Conservation (phyloP, 352 stramenopile species). For the Phytopythium sindhum region DNA sequence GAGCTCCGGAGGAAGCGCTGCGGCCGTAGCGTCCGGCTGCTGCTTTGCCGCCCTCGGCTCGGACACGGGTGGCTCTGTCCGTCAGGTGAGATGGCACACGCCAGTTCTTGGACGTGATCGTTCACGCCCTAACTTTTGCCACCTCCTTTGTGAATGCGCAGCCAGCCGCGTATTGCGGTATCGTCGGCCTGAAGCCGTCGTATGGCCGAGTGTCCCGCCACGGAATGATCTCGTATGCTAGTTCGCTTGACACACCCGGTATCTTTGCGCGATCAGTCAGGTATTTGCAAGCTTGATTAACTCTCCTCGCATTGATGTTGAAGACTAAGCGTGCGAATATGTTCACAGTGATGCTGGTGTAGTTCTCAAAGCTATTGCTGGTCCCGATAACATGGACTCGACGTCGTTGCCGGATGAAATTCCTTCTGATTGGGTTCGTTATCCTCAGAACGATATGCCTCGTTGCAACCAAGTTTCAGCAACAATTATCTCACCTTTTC, state of each 20-base stretch:
- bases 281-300: constrained; percentile 20
- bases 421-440: constrained; percentile 53
- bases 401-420: constrained; percentile 61
- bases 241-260: constrained; percentile 95
- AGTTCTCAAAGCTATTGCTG: constrained; percentile 78
- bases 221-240: constrained; percentile 96
- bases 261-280: constrained; percentile 88
- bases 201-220: constrained; percentile 97
- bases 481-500: not conserved
- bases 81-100: constrained; percentile 49
- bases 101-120: not conserved
- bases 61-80: constrained; percentile 97
- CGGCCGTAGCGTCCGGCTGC: constrained; percentile 89
- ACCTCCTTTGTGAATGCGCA: constrained; percentile 11
- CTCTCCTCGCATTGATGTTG: not conserved
- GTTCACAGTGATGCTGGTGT: constrained; percentile 62
- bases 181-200: constrained; percentile 96
- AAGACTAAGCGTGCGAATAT: not conserved
- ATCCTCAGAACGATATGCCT: not conserved
- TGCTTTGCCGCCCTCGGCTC: constrained; percentile 93
- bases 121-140: not conserved
- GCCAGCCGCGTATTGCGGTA: constrained; percentile 94
- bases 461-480: not conserved
- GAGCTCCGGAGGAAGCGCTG: constrained; percentile 93
- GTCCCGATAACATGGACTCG: constrained; percentile 77